Percentiles rank a stretch among this genome's conserved stretches.
phyloP scores from a whole-genome alignment of 2,329 filamentous ascomycete genomes.

The Beauveria varroae region DNA sequence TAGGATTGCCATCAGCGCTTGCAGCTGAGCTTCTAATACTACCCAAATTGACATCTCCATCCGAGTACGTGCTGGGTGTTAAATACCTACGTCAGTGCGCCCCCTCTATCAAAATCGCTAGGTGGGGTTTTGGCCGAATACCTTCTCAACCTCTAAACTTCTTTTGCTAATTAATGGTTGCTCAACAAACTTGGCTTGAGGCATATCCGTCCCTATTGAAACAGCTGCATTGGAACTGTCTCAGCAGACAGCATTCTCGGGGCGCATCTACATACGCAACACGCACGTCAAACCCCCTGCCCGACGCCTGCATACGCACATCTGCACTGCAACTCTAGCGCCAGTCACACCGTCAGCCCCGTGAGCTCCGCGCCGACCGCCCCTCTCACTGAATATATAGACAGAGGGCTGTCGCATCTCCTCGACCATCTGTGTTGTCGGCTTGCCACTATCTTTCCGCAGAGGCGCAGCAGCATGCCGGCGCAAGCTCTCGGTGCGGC shows the following conservation, averaged over 20 bases:
- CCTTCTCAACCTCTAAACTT: background rate
- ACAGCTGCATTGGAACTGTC: background rate
- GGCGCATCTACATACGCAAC: too few relatives aligned
- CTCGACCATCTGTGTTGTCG: background rate
- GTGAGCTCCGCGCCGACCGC: background rate
- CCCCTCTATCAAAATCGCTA: slow-evolving; percentile 5
- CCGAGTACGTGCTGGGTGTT: too few relatives aligned
- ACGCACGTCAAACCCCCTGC: background rate
- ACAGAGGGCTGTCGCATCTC: background rate
- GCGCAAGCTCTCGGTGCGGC: slow-evolving; percentile 21
- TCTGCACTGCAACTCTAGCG: background rate
- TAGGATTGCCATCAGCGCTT: too few relatives aligned
- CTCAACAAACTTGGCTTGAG: background rate
- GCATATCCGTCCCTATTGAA: background rate
- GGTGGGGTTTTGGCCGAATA: slow-evolving; percentile 4
- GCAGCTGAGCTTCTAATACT: too few relatives aligned
- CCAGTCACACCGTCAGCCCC: background rate
- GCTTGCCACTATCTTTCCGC: background rate
- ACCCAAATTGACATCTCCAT: too few relatives aligned
- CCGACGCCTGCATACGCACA: background rate
- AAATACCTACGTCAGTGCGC: too few relatives aligned
- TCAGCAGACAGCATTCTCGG: background rate
- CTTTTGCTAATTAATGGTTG: background rate
- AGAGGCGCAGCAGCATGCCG: slow-evolving; percentile 15
- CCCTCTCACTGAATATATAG: background rate